Evolutionary conservation across 2,329 filamentous ascomycete genomes (phyloP), one percentile per base, ranked within the genome.

Genomic region (Apiospora marii): DNA sequence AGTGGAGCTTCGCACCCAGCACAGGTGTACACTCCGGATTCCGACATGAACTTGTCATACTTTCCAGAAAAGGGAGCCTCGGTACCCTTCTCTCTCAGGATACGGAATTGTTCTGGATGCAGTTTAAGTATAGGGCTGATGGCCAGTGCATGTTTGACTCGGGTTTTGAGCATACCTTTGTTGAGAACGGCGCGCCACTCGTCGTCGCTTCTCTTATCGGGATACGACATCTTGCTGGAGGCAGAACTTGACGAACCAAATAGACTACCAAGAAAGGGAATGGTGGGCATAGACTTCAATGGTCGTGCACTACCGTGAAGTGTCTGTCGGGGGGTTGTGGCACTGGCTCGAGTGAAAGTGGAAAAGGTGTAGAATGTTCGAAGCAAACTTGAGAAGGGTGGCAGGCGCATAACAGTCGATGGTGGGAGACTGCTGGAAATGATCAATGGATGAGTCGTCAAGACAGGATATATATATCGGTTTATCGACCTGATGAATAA

Each of bases 71-170:
- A 92, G 22, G 96, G 90, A 2, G 90, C 84, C 82, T 99, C 97
- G 67, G 96, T 99, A 78, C 95, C 96, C 83, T 98, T 96, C 82
- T 97, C 86, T 75, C 96, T 93, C 71, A 99, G 91, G 80, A 99
- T 89, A 76, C 94, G 94, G 87, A 98, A 99, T 88, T 99, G 96
- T 80, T 98, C 96, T 98, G 78, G n/a, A 69, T 4, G 34, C 4
- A 22, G 48, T 41, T 34, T 70, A 19, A 70, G 48, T 34, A 14
- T 41, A 64, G 19, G 34, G 34, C 2, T 13, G 30, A 12, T 5
- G 58, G 10, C 19, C 16, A 22, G 51, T 10, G 16, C n/a, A 34
- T 70, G 70, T 78, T 44, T 75, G 75, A 34, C 49, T 49, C 67
- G 19, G 67, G 34, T 44, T 16, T 12, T 70, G 67, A 49, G 27